Evolutionary conservation across 2,329 filamentous ascomycete genomes (phyloP), one percentile per base, ranked within the genome.

Genomic region (Colletotrichum australisinense): DNA sequence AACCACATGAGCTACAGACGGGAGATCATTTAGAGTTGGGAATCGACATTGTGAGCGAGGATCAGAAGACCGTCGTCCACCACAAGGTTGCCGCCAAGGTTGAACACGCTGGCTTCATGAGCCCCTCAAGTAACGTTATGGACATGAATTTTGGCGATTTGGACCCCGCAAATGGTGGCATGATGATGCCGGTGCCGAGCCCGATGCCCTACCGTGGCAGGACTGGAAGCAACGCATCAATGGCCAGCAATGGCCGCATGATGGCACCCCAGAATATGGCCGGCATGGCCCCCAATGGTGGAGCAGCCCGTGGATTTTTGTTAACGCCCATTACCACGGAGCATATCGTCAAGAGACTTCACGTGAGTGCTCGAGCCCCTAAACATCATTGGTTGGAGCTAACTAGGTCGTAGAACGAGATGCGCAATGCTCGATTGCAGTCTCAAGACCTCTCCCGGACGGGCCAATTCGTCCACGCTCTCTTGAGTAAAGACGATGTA

Each of bases 1-100:
- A 98, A 74, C 95, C 97, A 0, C 95, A 98, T 80, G 96, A 98
- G 80, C 86, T 99, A 42, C 93, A 95, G 79, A 95, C 96, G 73
- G 93, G 95, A 76, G 97, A 99, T 80, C 94, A 97, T 75, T 86
- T 99, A 66, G 97, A 99, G 81, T 88, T 99, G 46, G 97, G 97
- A 69, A 99, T 99, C 78, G 97, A 99, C 80, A 99, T 99, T 79
- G 96, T 99, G 64, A 98, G 95, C 83, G 97, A 99, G 82, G 97
- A 99, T 81, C 96, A 98, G 82, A 98, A 98, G 85, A 98, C 95
- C 0, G 95, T 99, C 32, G 95, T 99, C 16, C 97, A 99, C 80
- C 97, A 98, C 86, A 99, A 99, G 81, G 97, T 99, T 60, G 95
- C 96, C 24, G 95, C 97, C 69, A 97, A 97, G 81, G 95, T 99